Percentiles rank a stretch among this genome's conserved stretches.
Evolutionary conservation across 2,329 filamentous ascomycete species (phyloP).

Genomic region (Magnaporthiopsis incrustans): DNA sequence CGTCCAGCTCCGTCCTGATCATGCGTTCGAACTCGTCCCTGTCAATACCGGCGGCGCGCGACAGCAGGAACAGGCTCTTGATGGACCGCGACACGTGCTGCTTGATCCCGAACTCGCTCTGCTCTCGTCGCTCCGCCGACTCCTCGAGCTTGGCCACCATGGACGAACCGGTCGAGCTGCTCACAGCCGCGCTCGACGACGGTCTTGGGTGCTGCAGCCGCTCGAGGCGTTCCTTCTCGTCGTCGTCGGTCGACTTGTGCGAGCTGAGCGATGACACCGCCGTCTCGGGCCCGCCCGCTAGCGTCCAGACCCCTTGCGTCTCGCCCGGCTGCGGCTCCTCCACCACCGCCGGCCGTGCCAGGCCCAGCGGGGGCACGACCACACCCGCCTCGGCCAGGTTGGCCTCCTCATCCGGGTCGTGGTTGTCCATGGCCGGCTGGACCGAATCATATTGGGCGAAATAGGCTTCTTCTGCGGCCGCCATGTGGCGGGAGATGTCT

Average conservation of each 20-base stretch:
- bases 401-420: constrained; percentile 66
- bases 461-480: constrained; percentile 58
- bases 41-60: constrained; percentile 63
- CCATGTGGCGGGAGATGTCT: constrained; percentile 18
- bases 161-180: constrained; percentile 45
- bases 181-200: constrained; percentile 44
- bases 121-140: constrained; percentile 46
- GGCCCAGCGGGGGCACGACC: constrained; percentile 25
- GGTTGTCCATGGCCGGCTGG: constrained; percentile 71
- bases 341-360: constrained; percentile 17
- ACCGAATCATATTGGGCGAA: constrained; percentile 70
- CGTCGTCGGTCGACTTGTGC: constrained; percentile 22
- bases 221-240: constrained; percentile 28
- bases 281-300: constrained; percentile 33
- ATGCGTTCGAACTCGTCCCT: constrained; percentile 67
- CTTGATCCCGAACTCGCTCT: constrained; percentile 65
- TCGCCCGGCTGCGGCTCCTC: constrained; percentile 25
- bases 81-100: constrained; percentile 73
- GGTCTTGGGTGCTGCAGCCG: constrained; percentile 48
- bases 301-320: constrained; percentile 33
- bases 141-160: constrained; percentile 56
- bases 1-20: constrained; percentile 62
- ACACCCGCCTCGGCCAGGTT: constrained; percentile 22
- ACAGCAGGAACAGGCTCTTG: constrained; percentile 66
- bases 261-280: constrained; percentile 22